Conservation (phyloP, 306 rosid species). For the Casuarina cunninghamiana region DNA sequence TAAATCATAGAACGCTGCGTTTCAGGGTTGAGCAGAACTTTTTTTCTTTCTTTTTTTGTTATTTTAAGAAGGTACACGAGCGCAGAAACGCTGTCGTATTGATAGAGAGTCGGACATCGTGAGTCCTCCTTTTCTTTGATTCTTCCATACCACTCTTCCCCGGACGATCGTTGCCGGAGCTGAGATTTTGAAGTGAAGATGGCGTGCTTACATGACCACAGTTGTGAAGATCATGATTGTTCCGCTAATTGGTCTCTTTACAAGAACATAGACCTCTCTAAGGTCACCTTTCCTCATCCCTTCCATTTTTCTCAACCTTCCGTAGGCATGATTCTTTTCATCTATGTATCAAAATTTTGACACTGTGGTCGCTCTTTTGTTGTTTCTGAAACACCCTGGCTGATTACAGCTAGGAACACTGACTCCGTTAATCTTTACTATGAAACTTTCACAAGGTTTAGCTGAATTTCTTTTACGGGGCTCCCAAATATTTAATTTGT, state of each 20-base stretch:
- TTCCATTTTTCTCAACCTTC: neutral
- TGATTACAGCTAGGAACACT: neutral
- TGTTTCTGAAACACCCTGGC: neutral
- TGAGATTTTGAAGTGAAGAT: conserved; percentile 29
- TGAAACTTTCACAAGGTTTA: neutral
- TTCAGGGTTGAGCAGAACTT: neutral
- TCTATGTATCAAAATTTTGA: neutral
- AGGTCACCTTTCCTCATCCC: conserved; percentile 39
- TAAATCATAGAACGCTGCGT: neutral
- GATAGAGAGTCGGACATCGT: neutral
- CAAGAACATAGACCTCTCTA: conserved; percentile 81
- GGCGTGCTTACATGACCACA: conserved; percentile 95
- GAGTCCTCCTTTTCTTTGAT: neutral
- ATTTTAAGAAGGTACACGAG: neutral
- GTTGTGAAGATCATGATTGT: conserved; percentile 95
- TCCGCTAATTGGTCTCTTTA: conserved; percentile 92
- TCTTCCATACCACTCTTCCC: neutral
- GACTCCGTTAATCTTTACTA: neutral
- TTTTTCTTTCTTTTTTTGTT: neutral
- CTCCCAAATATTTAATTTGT: neutral
- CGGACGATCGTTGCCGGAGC: neutral
- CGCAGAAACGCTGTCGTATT: neutral
- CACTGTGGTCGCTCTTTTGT: neutral
- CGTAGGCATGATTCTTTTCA: neutral
- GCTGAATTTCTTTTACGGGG: neutral